Conservation (phyloP, 1,139 yeast species). For the Nakaseomyces sp. region DNA sequence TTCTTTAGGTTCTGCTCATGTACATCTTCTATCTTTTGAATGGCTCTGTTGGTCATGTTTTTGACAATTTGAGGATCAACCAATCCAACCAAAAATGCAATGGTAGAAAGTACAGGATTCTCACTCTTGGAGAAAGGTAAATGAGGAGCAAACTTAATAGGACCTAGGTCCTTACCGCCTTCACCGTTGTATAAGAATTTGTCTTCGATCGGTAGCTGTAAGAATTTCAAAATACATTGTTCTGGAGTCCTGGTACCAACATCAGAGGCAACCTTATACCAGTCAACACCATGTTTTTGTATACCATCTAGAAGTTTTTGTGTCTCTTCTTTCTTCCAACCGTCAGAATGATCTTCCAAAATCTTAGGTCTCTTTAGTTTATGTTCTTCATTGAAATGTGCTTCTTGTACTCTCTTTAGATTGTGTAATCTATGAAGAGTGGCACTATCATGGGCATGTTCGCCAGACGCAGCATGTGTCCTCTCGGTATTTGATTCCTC, state of each 20-base stretch:
- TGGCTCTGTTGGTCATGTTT: conserved; percentile 66
- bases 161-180: conserved; percentile 40
- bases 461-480: background rate
- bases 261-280: conserved; percentile 63
- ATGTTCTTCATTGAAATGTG: conserved; percentile 8
- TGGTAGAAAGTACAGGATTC: conserved; percentile 86
- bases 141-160: conserved; percentile 75
- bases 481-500: background rate
- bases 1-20: conserved; percentile 22
- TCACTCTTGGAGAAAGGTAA: conserved; percentile 79
- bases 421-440: background rate
- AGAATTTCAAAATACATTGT: conserved; percentile 71
- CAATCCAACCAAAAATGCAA: conserved; percentile 75
- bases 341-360: conserved; percentile 34
- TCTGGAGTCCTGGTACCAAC: conserved; percentile 66
- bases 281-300: conserved; percentile 52
- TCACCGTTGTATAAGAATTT: conserved; percentile 44
- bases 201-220: conserved; percentile 79
- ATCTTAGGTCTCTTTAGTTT: conserved; percentile 39
- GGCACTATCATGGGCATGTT: background rate
- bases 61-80: conserved; percentile 84
- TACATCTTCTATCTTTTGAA: conserved; percentile 45
- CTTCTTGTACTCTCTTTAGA: conserved; percentile 7
- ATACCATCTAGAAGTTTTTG: conserved; percentile 53
- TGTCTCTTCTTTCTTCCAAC: conserved; percentile 61